Evolutionary conservation across 2,329 filamentous ascomycete species (phyloP).

Genomic region (Neofusicoccum umdonicola): DNA sequence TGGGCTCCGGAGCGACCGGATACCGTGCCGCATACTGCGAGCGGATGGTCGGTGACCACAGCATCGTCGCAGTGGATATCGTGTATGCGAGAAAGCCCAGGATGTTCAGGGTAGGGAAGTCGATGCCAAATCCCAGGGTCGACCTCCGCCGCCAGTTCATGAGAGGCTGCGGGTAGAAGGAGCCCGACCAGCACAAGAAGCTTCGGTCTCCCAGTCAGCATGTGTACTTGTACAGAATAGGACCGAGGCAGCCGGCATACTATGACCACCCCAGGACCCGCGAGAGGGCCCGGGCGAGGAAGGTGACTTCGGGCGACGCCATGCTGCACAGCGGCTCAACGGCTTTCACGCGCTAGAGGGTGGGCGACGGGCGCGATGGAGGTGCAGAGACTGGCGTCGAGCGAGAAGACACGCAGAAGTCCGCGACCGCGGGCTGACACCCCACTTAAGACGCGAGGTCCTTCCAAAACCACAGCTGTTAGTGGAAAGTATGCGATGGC

Average conservation of each 20-base stretch:
- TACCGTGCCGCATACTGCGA: conserved; percentile 81
- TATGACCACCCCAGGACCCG: conserved; percentile 37
- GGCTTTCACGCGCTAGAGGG: neutral
- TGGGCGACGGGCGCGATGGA: neutral
- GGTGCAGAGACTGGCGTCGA: neutral
- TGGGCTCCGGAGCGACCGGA: conserved; percentile 69
- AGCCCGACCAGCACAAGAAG: conserved; percentile 57
- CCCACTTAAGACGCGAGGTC: conserved; percentile 2
- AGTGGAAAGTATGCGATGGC: conserved; percentile 11
- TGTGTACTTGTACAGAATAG: neutral
- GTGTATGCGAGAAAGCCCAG: conserved; percentile 74
- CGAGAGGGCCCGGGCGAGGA: conserved; percentile 33
- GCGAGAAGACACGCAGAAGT: neutral
- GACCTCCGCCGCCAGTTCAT: conserved; percentile 75
- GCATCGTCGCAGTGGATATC: conserved; percentile 70
- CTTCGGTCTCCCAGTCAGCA: neutral
- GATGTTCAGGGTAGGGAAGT: conserved; percentile 77
- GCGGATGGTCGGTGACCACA: conserved; percentile 75
- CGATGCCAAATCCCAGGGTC: conserved; percentile 80
- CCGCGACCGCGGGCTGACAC: neutral
- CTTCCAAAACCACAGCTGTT: neutral
- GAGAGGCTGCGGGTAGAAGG: conserved; percentile 88
- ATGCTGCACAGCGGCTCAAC: neutral
- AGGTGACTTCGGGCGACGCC: conserved; percentile 27
- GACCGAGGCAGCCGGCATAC: neutral